Base-by-base conservation (phyloP, 768 basidiomycete genomes). In the Auriscalpium vulgare region DNA sequence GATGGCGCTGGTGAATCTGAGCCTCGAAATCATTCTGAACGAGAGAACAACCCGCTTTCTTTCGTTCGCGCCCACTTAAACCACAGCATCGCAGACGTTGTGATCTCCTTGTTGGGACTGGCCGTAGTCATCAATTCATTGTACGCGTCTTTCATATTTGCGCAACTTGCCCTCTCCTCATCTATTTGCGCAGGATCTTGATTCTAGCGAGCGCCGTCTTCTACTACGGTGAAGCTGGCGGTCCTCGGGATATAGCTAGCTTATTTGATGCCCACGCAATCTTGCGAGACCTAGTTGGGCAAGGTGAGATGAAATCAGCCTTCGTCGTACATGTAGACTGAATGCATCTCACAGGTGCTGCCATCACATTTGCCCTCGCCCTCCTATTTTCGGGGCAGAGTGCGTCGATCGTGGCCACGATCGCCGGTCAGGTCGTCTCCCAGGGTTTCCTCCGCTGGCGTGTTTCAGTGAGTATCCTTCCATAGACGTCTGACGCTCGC, bases 371-470 rank as follows among this genome's bases (percentile, higher is more conserved):
- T 63, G 94, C 95, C 1, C 52, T 53, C 23, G 52, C 52, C 4
- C 52, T 53, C 17, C 52, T 53, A 7, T 83, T 85, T 37, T 76
- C 91, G 2, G 94, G 95, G 2, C 93, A 97, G 76, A 89, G 89
- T 60, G 89, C 95, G 0, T 88, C 87, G 8, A 79, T 97, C 50
- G 87, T 95, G 4, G 93, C 91, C 10, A 97, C 92, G 0, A 78
- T 95, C 11, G 87, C 91, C 1, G 93, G 93, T 0, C 94, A 97
- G 69, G 86, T 90, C 19, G 86, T 97, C 40, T 85, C 84, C 0
- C 93, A 97, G 69, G 93, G 94, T 0, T 93, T 94, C 69, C 76
- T 95, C 53, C 82, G 81, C 52, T 95, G 92, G 92, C 79, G 82
- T 47, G 80, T 91, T 37, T 88, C 89, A 60, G 87, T 88, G 65